Evolutionary conservation across 441 rosid species (phyloP), one percentile per base, ranked within the genome.

Genomic region (Lagerstroemia fauriei): DNA sequence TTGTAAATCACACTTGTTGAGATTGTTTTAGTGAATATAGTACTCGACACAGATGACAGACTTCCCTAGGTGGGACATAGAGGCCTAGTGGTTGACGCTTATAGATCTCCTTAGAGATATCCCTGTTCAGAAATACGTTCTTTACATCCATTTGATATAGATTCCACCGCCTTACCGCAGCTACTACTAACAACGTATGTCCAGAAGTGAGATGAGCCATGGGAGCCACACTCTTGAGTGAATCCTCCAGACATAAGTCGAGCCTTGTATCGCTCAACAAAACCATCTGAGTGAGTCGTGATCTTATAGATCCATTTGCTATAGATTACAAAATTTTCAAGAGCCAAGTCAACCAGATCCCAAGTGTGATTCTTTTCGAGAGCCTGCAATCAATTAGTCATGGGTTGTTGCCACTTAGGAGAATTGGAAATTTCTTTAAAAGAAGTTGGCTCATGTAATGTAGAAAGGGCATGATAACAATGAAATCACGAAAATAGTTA

Each of bases 241-340:
- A 27, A 69, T 53, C 70, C 56, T 82, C 77, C 6, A 38, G 72
- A 44, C 10, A 80, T 18, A 2, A 72, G 17, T 4, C 38, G 18
- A 32, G 56, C 77, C 3, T 72, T 72, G 25, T 80, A 80, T 3
- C 22, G 20, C 34, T 80, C 77, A 29, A 72, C 14, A 1, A 24
- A 17, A 32, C 57, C 46, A 16, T 51, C 13, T 22, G 16, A 9
- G 22, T 25, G 32, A 51, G 14, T 71, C 6, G 51, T 72, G 20
- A 80, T 72, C 47, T 80, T 80, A 41, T 51, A 80, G 7, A 80
- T 16, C 69, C 76, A 50, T 72, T 46, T 44, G 38, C n/a, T 68
- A 2, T 53, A 53, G 0, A 80, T 29, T 9, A 34, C 1, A 32
- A 50, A 47, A 27, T 56, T 80, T 17, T 17, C n/a, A 1, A 11